phyloP scores from a whole-genome alignment of 345 rosid species.

The Ailanthus altissimus region DNA sequence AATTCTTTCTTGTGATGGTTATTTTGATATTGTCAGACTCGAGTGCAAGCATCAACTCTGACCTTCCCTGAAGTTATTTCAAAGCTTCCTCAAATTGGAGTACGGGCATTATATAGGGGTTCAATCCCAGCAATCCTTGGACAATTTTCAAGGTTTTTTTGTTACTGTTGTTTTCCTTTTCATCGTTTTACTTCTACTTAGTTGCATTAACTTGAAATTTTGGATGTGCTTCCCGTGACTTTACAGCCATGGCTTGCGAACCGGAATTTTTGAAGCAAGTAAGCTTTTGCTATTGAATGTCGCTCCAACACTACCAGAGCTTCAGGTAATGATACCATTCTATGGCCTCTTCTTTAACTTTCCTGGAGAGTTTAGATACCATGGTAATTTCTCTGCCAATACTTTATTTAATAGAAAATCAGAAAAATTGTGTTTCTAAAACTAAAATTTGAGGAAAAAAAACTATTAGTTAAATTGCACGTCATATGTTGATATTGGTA shows the following conservation, averaged over 20 bases:
- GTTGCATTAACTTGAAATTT: constrained; percentile 5
- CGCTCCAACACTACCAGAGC: constrained; percentile 84
- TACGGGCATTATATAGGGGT: constrained; percentile 81
- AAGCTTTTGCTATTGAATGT: constrained; percentile 82
- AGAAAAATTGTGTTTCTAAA: not conserved
- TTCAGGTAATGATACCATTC: constrained; percentile 60
- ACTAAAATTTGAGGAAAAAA: not conserved
- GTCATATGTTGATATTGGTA: not conserved
- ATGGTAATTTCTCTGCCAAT: not conserved
- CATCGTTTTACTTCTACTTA: not conserved
- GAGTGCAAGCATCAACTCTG: constrained; percentile 92
- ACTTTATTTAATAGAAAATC: not conserved
- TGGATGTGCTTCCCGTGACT: constrained; percentile 22
- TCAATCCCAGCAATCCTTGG: constrained; percentile 96
- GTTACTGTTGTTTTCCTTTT: constrained; percentile 1
- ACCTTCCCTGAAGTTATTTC: constrained; percentile 82
- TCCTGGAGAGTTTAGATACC: not conserved
- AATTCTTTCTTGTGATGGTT: constrained; percentile 14
- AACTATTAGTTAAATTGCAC: not conserved
- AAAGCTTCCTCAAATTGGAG: constrained; percentile 91
- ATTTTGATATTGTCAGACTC: constrained; percentile 57
- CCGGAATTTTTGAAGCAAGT: constrained; percentile 92
- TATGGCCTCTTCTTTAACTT: constrained; percentile 1
- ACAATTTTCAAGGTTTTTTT: constrained; percentile 86
- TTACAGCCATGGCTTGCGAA: constrained; percentile 89